phyloP scores from a whole-genome alignment of 73 alveolate species.

The Paraurostyla sp. region DNA sequence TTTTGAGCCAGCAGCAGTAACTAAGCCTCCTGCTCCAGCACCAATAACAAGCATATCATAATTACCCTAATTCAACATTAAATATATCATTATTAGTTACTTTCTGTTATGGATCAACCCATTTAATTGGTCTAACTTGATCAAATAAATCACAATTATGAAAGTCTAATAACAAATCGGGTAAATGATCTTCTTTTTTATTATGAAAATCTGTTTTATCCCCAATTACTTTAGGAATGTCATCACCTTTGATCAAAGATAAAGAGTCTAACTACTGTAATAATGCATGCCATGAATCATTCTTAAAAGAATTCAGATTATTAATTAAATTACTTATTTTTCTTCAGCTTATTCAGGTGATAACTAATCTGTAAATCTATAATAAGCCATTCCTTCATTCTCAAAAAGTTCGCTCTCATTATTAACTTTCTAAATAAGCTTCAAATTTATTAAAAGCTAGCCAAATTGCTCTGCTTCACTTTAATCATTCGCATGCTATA shows the following conservation, averaged over 20 bases:
- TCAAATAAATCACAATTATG: constrained; percentile 80
- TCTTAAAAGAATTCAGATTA: not conserved
- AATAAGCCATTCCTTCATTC: constrained; percentile 48
- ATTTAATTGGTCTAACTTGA: constrained; percentile 77
- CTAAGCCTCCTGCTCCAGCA: constrained; percentile 94
- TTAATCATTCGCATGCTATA: constrained; percentile 51
- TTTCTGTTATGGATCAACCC: constrained; percentile 78
- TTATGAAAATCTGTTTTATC: constrained; percentile 58
- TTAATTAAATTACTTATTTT: not conserved
- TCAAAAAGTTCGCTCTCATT: constrained; percentile 62
- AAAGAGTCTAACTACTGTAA: not conserved
- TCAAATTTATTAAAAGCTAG: not conserved
- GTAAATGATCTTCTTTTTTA: constrained; percentile 54
- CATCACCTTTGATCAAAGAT: not conserved
- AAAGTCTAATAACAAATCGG: constrained; percentile 70
- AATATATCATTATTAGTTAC: not conserved
- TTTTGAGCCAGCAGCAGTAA: constrained; percentile 71
- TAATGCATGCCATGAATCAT: constrained; percentile 41
- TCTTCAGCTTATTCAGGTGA: constrained; percentile 16
- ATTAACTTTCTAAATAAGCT: constrained; percentile 45
- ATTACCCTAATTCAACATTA: not conserved
- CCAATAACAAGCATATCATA: constrained; percentile 88
- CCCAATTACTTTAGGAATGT: constrained; percentile 13
- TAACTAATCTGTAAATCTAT: constrained; percentile 69
- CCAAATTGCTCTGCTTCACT: constrained; percentile 56